Percentiles rank a stretch among this genome's conserved stretches.
These are phyloP conservation scores for Amphicarpaea edgeworthii DNA, from an alignment of 306 rosid species.

Conservation along the genomic window DNA sequence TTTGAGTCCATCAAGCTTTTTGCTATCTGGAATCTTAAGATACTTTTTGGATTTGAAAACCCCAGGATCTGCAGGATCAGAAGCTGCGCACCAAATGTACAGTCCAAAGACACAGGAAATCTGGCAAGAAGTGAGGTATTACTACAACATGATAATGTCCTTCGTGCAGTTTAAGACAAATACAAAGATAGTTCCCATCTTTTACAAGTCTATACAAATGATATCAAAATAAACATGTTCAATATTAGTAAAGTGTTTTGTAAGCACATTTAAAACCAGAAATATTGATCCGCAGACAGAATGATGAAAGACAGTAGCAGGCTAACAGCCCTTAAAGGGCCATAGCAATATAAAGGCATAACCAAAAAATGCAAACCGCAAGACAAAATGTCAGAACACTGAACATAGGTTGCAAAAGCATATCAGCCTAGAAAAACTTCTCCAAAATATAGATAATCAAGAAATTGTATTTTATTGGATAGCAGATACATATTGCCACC, in stretches of 20 bases:
- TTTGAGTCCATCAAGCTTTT: conserved; percentile 58
- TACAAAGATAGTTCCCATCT: conserved; percentile 1
- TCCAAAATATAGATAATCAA: not conserved
- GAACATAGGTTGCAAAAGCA: not conserved
- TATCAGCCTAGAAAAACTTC: conserved; percentile 7
- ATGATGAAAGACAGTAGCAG: not conserved
- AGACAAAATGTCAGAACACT: not conserved
- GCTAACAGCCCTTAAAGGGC: not conserved
- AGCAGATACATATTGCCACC: not conserved
- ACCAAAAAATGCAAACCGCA: conserved; percentile 8
- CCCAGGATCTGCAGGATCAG: conserved; percentile 97
- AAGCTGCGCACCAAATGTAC: conserved; percentile 96
- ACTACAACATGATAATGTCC: conserved; percentile 29
- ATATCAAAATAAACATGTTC: conserved; percentile 1
- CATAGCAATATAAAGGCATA: not conserved
- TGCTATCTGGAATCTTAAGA: conserved; percentile 64
- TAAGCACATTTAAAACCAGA: conserved; percentile 32
- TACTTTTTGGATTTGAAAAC: conserved; percentile 94
- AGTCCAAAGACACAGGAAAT: conserved; percentile 89
- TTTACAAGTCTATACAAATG: not conserved
- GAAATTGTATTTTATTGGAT: not conserved
- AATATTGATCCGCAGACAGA: not conserved
- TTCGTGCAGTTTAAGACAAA: conserved; percentile 16
- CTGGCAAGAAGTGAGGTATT: conserved; percentile 59
- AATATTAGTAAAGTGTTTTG: conserved; percentile 1